Evolutionary conservation across 768 basidiomycete genomes (phyloP).

Genomic region (Mycena polygramma): DNA sequence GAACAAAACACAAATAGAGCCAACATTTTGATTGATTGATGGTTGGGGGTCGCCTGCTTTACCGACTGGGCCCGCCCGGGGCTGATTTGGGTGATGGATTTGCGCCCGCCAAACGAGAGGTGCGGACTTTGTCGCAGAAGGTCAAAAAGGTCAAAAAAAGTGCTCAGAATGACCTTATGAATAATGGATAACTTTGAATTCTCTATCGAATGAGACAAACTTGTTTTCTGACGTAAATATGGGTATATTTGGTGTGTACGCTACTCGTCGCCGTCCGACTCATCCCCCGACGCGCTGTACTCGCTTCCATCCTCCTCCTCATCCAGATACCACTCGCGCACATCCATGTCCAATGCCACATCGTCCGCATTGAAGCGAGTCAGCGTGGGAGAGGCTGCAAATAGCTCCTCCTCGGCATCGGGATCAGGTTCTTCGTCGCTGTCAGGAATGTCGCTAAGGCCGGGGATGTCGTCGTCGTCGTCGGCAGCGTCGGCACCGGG

Average conservation of each 20-base stretch:
- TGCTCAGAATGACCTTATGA: background rate
- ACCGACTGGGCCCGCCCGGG: background rate
- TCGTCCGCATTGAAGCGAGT: slow-evolving; percentile 7
- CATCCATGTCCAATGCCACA: slow-evolving; percentile 15
- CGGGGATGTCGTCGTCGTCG: background rate
- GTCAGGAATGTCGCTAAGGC: background rate
- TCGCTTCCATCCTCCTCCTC: slow-evolving; percentile 5
- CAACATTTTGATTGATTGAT: too few species aligned
- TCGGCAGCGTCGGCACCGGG: background rate
- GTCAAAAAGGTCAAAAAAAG: background rate
- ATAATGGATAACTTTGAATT: background rate
- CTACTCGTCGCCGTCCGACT: background rate
- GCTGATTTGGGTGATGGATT: background rate
- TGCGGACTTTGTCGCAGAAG: background rate
- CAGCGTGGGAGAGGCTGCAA: slow-evolving; percentile 4
- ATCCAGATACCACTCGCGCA: slow-evolving; percentile 1
- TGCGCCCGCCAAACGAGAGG: background rate
- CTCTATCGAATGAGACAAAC: background rate
- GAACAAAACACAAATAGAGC: too few species aligned
- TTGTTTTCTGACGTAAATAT: background rate
- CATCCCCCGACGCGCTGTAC: background rate
- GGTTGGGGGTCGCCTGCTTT: too few species aligned
- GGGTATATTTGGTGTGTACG: background rate
- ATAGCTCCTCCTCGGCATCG: background rate
- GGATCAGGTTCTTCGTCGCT: background rate